A percentile compares a stretch with the other conserved stretches of the same genome.
Evolutionary conservation across 257 asterid genomes (phyloP).

Genomic region (Rubia yunnanensis): DNA sequence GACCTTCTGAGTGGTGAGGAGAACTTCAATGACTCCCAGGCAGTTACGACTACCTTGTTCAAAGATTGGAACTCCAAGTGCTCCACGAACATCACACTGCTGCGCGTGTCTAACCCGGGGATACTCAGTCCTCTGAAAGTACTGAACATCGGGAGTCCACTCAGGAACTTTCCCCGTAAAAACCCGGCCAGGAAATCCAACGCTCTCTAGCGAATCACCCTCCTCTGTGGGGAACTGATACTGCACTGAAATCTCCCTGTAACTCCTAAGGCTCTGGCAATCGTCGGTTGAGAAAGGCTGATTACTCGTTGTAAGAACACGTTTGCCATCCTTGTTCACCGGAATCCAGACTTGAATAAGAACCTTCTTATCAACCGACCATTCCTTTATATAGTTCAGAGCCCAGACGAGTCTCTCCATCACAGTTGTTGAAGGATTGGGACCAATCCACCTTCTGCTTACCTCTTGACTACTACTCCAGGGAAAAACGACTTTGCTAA

Average conservation of each 20-base stretch:
- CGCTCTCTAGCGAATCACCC: conserved; percentile 39
- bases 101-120: conserved; percentile 70
- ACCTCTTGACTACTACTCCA: conserved; percentile 27
- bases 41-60: conserved; percentile 70
- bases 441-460: conserved; percentile 61
- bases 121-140: conserved; percentile 66
- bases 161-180: conserved; percentile 69
- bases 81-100: conserved; percentile 70
- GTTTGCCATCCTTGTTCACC: conserved; percentile 45
- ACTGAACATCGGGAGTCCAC: conserved; percentile 93
- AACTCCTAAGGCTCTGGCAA: conserved; percentile 60
- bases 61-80: conserved; percentile 84
- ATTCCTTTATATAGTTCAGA: conserved; percentile 43
- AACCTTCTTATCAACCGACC: conserved; percentile 39
- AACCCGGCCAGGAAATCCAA: conserved; percentile 88
- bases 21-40: conserved; percentile 86
- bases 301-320: conserved; percentile 56
- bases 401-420: conserved; percentile 63
- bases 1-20: conserved; percentile 71
- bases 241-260: conserved; percentile 59
- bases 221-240: conserved; percentile 72
- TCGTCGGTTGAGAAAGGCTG: conserved; percentile 60
- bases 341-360: conserved; percentile 96
- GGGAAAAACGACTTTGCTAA: conserved; percentile 15
- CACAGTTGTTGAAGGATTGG: conserved; percentile 50